Conservation (phyloP, 2,329 filamentous ascomycete species). For the Daldinia eschscholtzii region DNA sequence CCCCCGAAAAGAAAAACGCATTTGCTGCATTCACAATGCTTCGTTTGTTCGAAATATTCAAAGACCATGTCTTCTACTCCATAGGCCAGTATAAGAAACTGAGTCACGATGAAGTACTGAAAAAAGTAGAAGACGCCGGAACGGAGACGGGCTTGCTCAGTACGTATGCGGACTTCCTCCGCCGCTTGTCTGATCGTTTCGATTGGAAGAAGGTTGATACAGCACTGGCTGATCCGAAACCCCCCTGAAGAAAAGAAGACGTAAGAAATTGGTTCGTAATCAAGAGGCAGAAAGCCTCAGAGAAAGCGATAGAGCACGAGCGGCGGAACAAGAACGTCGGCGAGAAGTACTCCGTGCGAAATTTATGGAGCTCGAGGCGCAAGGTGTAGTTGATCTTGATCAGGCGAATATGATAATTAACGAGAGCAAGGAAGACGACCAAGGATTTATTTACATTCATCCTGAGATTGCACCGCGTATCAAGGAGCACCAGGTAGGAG, state of each 20-base stretch:
- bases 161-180: slow-evolving; percentile 44
- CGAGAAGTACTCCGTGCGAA: slow-evolving; percentile 59
- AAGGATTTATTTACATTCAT: slow-evolving; percentile 74
- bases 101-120: slow-evolving; percentile 30
- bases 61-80: slow-evolving; percentile 23
- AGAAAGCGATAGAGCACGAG: slow-evolving; percentile 65
- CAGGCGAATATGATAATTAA: slow-evolving; percentile 73
- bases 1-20: slow-evolving; percentile 28
- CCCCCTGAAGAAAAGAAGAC: slow-evolving; percentile 3
- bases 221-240: background rate
- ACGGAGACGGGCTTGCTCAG: slow-evolving; percentile 27
- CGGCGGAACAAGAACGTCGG: slow-evolving; percentile 67
- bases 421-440: slow-evolving; percentile 69
- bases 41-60: slow-evolving; percentile 47
- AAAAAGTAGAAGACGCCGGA: slow-evolving; percentile 21
- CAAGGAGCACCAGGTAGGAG: slow-evolving; percentile 83
- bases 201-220: slow-evolving; percentile 36
- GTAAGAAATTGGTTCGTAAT: slow-evolving; percentile 61
- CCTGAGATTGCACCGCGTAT: slow-evolving; percentile 73
- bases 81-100: slow-evolving; percentile 41
- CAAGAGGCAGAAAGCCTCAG: slow-evolving; percentile 66
- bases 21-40: slow-evolving; percentile 42
- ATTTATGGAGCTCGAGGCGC: slow-evolving; percentile 58
- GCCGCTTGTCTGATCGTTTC: slow-evolving; percentile 47
- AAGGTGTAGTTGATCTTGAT: slow-evolving; percentile 55